phyloP scores from a whole-genome alignment of 1,284 basidiomycete species.

The Microbotryomycetes sp. region DNA sequence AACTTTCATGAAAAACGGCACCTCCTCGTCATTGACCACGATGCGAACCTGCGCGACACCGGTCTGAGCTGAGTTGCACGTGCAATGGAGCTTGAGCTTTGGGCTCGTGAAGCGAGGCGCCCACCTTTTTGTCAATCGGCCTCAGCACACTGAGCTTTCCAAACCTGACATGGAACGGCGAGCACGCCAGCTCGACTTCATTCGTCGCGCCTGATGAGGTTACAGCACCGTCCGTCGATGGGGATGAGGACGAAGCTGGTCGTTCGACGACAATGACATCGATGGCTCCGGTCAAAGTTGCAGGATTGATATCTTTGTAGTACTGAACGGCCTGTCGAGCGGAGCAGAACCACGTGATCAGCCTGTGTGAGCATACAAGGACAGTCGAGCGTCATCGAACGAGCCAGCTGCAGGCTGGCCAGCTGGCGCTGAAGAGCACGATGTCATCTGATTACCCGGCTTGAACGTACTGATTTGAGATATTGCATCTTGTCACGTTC shows the following conservation, averaged over 20 bases:
- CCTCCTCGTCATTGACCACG: constrained; percentile 56
- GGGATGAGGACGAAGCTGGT: constrained; percentile 49
- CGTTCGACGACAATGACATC: constrained; percentile 90
- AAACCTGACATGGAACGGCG: constrained; percentile 96
- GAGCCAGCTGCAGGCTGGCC: not conserved
- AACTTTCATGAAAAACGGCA: constrained; percentile 97
- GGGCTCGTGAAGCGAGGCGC: constrained; percentile 13
- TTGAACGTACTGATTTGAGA: not conserved
- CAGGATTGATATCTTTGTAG: constrained; percentile 63
- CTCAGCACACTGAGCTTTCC: constrained; percentile 95
- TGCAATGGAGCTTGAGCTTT: not conserved
- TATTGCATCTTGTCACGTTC: too few species aligned
- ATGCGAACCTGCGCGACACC: constrained; percentile 34
- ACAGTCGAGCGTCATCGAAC: not conserved
- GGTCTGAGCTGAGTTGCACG: not conserved
- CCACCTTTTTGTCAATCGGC: constrained; percentile 87
- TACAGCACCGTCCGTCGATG: constrained; percentile 31
- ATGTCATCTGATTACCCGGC: not conserved
- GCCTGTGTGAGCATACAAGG: too few species aligned
- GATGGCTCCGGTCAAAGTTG: constrained; percentile 91
- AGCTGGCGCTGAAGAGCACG: not conserved
- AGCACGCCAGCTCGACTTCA: constrained; percentile 69
- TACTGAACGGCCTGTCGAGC: constrained; percentile 26
- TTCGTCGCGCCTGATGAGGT: constrained; percentile 41
- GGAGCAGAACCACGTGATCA: not conserved